Base-by-base conservation (phyloP, 2,329 filamentous ascomycete species). In the Fulvia fulva region DNA sequence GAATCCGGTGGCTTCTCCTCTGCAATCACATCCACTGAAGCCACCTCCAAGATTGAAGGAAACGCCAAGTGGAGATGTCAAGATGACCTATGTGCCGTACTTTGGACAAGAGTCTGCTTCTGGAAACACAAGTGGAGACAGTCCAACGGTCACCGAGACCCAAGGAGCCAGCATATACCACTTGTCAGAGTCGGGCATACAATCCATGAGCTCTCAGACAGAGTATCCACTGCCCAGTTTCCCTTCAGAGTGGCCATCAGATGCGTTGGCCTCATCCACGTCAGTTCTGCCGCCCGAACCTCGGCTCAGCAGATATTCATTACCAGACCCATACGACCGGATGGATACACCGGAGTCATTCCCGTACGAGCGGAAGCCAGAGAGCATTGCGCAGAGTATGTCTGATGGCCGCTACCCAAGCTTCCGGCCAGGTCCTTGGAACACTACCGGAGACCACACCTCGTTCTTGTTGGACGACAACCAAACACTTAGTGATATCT, bases 401-500 rank as follows among this genome's bases (percentile, higher is more conserved):
- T 63, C 61, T 11, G 52, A 60, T 26, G 47, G 41, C 3, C 52
- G 43, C 22, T 60, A 63, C 30, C 57, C 63, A 5, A 65, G 61
- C 56, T 65, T 57, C 28, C 57, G 54, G n/a, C 57, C 57, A n/a
- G 59, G 56, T n/a, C 56, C 59, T 1, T 60, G 61, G 58, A 50
- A 44, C n/a, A 6, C 47, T 11, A 19, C 11, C n/a, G 50, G 49
- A 22, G 54, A n/a, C 4, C 56, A 51, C 16, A 71, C 65, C n/a
- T 82, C 81, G 0, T 82, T 82, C 65, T 68, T 82, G 3, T 74
- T 82, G 5, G 75, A 81, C 56, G 81, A 83, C 43, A 79, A 81
- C 55, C 77, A 83, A 61, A 80, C 80, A 49, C 68, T 83, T 30
- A 85, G 82, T 56, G 83, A 84, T 50, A 71, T 81, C 23, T 82